A percentile compares a stretch with the other conserved stretches of the same genome.
These are phyloP conservation scores for Suhomyces ambrosiae DNA, from an alignment of 1,139 yeast species.

Conservation along the genomic window DNA sequence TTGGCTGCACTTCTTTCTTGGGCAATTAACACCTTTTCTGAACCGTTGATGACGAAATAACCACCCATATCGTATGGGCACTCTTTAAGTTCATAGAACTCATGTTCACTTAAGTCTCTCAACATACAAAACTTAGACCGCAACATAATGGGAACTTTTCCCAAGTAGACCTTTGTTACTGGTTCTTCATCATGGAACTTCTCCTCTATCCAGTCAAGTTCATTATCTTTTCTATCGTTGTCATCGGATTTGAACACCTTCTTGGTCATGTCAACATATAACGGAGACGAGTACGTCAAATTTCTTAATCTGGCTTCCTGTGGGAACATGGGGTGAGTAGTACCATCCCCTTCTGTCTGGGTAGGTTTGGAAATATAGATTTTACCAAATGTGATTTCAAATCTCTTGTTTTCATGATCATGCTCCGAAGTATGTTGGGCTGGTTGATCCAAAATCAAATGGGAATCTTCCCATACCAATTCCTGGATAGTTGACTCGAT, in stretches of 20 bases:
- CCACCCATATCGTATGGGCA: conserved; percentile 99
- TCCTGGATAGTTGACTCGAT: conserved; percentile 96
- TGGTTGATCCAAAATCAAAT: conserved; percentile 92
- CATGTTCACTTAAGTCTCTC: conserved; percentile 90
- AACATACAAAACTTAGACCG: conserved; percentile 95
- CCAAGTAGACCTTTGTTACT: conserved; percentile 80
- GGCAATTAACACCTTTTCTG: conserved; percentile 96
- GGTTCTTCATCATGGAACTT: conserved; percentile 57
- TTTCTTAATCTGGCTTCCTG: conserved; percentile 97
- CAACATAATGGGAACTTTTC: conserved; percentile 97
- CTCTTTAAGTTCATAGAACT: conserved; percentile 91
- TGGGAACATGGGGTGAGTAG: conserved; percentile 97
- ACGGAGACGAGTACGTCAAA: conserved; percentile 92
- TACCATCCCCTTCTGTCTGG: conserved; percentile 99
- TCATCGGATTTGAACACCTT: conserved; percentile 79
- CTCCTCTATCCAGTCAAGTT: conserved; percentile 71
- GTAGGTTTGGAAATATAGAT: conserved; percentile 96
- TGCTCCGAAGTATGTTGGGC: conserved; percentile 94
- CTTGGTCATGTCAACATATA: conserved; percentile 94
- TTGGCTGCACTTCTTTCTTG: conserved; percentile 99
- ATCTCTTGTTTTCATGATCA: conserved; percentile 87
- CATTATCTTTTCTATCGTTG: conserved; percentile 57
- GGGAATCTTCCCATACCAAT: conserved; percentile 93
- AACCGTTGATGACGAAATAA: conserved; percentile 95
- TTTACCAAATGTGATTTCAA: conserved; percentile 95